Evolutionary conservation across 768 basidiomycete genomes (phyloP).

Genomic region (Mycena leptocephala): DNA sequence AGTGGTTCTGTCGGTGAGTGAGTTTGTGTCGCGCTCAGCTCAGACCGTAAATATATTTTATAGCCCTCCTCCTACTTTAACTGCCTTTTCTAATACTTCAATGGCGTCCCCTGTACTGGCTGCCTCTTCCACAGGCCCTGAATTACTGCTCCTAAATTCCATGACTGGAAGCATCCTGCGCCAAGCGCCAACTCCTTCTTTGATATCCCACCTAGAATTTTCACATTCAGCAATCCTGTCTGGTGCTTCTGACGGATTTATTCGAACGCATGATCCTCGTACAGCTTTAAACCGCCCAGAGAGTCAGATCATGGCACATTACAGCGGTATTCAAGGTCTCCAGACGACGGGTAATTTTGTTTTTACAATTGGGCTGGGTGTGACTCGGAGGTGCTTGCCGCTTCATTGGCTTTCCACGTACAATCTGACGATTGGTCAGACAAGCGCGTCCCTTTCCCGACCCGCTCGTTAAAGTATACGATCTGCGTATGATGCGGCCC

Average conservation of each 20-base stretch:
- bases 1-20: slow-evolving; percentile 83
- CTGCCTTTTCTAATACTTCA: slow-evolving; percentile 64
- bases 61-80: slow-evolving; percentile 52
- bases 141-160: slow-evolving; percentile 82
- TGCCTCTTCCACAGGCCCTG: slow-evolving; percentile 70
- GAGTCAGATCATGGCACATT: slow-evolving; percentile 82
- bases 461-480: slow-evolving; percentile 94
- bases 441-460: slow-evolving; percentile 92
- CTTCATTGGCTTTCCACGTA: slow-evolving; percentile 27
- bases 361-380: slow-evolving; percentile 90
- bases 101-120: slow-evolving; percentile 73
- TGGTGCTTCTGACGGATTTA: slow-evolving; percentile 81
- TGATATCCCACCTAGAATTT: slow-evolving; percentile 77
- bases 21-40: too few species aligned
- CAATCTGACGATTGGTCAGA: slow-evolving; percentile 58
- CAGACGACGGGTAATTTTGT: slow-evolving; percentile 85
- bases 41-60: slow-evolving; percentile 7
- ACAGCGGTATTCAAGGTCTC: slow-evolving; percentile 86
- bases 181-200: slow-evolving; percentile 69
- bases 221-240: slow-evolving; percentile 77
- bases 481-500: slow-evolving; percentile 86
- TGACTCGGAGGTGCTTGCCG: slow-evolving; percentile 68
- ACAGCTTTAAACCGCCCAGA: slow-evolving; percentile 67
- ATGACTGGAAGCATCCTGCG: slow-evolving; percentile 78
- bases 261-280: slow-evolving; percentile 83